Evolutionary conservation across 2,329 filamentous ascomycete genomes (phyloP), one percentile per base, ranked within the genome.

Genomic region (Cladophialophora carrionii): DNA sequence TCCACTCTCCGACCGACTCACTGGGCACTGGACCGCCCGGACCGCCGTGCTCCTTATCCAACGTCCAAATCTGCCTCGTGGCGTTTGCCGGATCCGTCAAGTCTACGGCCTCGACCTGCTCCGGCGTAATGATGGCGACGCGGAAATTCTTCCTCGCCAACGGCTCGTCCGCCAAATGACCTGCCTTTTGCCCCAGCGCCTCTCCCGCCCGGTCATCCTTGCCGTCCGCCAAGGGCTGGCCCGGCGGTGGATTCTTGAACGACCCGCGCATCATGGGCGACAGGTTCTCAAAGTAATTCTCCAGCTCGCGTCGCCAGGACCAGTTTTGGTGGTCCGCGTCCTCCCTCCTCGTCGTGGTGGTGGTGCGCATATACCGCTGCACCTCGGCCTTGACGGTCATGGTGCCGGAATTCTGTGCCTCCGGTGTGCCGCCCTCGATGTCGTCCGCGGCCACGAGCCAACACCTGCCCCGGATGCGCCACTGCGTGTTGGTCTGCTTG

Each of bases 231-330:
- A 89, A 74, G 56, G 87, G 83, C 67, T 82, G 80, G 0, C 90
- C 90, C 0, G 90, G 89, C 5, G 85, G 81, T 74, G 95, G 84
- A 74, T 90, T 87, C 77, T 87, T 88, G 76, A 92, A 93, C 8
- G 85, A 84, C 9, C 86, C 86, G 80, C 93, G 84, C 87, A 96
- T 92, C 0, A 82, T 80, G 6, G 94, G 94, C 70, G 86, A 89
- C 71, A 95, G 78, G 76, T 97, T 97, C 22, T 92, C 94, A 84
- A 97, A 98, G 76, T 95, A 91, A 56, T 86, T 90, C 57, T 90
- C 92, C 43, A 97, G 77, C 78, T 96, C 92, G 68, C 82, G 88
- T 54, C 80, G 79, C 89, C 92, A 97, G 71, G 85, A 89, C 91
- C 92, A 96, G 65, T 79, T 77, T 55, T 78, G 76, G 12, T 63